Conservation (phyloP, 2,329 filamentous ascomycete genomes). For the Nannizziopsis barbatae region DNA sequence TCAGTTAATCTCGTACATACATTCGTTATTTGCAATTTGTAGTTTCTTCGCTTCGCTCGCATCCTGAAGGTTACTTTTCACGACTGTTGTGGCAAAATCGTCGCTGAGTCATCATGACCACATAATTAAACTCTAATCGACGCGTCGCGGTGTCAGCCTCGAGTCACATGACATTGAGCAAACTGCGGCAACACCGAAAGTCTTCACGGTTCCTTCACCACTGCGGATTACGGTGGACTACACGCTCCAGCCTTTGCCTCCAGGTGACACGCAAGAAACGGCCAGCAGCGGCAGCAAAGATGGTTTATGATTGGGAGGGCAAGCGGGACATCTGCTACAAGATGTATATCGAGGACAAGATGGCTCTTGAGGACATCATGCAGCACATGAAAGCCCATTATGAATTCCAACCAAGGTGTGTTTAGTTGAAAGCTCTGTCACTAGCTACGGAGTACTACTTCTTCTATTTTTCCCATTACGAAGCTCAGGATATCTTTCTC, state of each 20-base stretch:
- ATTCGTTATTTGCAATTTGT: too few relatives aligned
- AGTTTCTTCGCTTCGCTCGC: too few relatives aligned
- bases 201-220: background rate
- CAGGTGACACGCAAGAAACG: background rate
- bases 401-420: slow-evolving; percentile 60
- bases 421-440: slow-evolving; percentile 10
- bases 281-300: slow-evolving; percentile 16
- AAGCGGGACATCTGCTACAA: slow-evolving; percentile 55
- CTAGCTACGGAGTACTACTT: background rate
- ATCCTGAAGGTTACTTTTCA: too few relatives aligned
- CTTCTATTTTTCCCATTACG: background rate
- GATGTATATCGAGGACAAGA: slow-evolving; percentile 67
- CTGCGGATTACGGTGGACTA: slow-evolving; percentile 14
- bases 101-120: too few relatives aligned
- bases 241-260: background rate
- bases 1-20: background rate
- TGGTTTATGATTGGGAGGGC: slow-evolving; percentile 56
- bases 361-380: slow-evolving; percentile 63
- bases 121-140: too few relatives aligned
- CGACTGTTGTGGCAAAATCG: too few relatives aligned
- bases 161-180: background rate
- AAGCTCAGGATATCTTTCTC: background rate
- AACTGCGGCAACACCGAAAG: slow-evolving; percentile 6
- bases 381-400: slow-evolving; percentile 54
- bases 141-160: too few relatives aligned